Percentiles rank a stretch among this genome's conserved stretches.
Evolutionary conservation across 495 filamentous ascomycete genomes (phyloP).

Genomic region (Ramalina intermedia): DNA sequence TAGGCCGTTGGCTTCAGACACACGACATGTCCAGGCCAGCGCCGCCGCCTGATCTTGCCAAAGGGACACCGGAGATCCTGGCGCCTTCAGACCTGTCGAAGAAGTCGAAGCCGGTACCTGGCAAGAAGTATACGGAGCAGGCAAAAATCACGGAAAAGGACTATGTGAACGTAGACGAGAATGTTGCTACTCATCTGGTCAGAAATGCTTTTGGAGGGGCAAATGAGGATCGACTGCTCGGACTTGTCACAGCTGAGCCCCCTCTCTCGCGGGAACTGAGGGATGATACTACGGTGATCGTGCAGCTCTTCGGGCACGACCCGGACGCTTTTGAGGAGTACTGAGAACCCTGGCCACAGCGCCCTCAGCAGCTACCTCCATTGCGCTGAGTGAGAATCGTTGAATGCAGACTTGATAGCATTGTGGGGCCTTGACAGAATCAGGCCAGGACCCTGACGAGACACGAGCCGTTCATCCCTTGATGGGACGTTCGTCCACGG

Average conservation of each 20-base stretch:
- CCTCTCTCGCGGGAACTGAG: conserved; percentile 34
- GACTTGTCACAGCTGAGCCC: conserved; percentile 31
- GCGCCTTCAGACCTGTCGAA: neutral
- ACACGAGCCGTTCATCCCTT: too few relatives aligned
- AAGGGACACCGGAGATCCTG: neutral
- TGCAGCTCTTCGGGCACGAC: too few relatives aligned
- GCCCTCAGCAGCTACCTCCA: too few relatives aligned
- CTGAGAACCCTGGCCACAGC: too few relatives aligned
- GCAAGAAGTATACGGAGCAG: conserved; percentile 1
- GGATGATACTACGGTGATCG: neutral
- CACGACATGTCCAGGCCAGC: conserved; percentile 1
- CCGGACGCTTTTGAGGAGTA: too few relatives aligned
- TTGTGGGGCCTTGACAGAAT: too few relatives aligned
- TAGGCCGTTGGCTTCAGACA: conserved; percentile 39
- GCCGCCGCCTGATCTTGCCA: neutral
- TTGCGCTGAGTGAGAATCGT: too few relatives aligned
- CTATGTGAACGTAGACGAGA: conserved; percentile 39
- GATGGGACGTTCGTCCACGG: too few relatives aligned
- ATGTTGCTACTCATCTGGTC: conserved; percentile 46
- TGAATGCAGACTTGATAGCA: too few relatives aligned
- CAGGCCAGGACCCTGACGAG: too few relatives aligned
- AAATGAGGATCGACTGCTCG: conserved; percentile 39
- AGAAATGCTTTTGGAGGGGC: conserved; percentile 49
- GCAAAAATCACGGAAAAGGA: conserved; percentile 1
- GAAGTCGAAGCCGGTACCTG: neutral